Evolutionary conservation across 495 filamentous ascomycete species (phyloP).

Genomic region (Hypoxylon lenormandii): DNA sequence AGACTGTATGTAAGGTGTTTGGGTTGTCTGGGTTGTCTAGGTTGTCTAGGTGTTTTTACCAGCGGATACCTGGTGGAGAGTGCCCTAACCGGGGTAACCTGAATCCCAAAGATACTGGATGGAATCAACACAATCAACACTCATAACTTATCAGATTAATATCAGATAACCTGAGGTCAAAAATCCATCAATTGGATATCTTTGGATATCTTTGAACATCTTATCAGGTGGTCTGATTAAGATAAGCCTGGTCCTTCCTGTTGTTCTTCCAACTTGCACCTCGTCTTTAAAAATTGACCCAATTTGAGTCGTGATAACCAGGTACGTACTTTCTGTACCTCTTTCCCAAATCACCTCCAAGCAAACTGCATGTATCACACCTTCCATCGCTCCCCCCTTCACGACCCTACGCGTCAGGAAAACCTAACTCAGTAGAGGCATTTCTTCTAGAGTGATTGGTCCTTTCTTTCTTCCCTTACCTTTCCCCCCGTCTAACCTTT

Average conservation of each 20-base stretch:
- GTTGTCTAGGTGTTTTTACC: too few relatives aligned
- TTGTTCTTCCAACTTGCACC: too few relatives aligned
- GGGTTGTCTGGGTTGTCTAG: too few relatives aligned
- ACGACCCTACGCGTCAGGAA: neutral
- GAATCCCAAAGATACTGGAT: neutral
- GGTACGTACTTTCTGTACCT: conserved; percentile 7
- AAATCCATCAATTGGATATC: neutral
- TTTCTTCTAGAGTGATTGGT: neutral
- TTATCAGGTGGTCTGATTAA: too few relatives aligned
- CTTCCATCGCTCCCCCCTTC: conserved; percentile 18
- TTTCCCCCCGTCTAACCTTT: neutral
- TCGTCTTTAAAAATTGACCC: too few relatives aligned
- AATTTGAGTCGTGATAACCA: neutral
- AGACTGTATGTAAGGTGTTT: neutral
- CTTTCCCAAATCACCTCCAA: neutral
- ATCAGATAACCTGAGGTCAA: too few relatives aligned
- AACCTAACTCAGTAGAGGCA: too few relatives aligned
- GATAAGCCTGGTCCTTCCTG: too few relatives aligned
- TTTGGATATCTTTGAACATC: too few relatives aligned
- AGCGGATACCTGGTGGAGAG: neutral
- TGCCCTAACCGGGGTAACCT: neutral
- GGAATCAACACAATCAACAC: neutral
- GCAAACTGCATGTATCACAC: conserved; percentile 12
- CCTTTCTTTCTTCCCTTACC: neutral
- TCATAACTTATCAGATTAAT: too few relatives aligned